These are phyloP conservation scores for Wickerhamomyces chaumierensis DNA, from an alignment of 805 yeast genomes.

Conservation along the genomic window DNA sequence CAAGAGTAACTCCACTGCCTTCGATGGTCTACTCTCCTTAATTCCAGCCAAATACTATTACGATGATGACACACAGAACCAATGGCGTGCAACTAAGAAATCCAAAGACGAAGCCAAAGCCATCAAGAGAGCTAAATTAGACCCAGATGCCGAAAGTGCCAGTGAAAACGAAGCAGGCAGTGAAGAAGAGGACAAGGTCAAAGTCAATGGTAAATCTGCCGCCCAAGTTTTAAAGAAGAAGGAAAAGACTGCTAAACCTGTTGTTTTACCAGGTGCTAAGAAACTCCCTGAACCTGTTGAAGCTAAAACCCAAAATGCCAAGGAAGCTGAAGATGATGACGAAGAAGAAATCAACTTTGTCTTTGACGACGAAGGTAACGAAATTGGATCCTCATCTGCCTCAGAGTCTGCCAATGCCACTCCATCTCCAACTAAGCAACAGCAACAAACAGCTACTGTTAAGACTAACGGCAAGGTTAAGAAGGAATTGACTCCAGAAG, in stretches of 20 bases:
- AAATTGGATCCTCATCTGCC: slow-evolving; percentile 14
- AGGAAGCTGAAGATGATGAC: slow-evolving; percentile 18
- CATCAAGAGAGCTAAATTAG: slow-evolving; percentile 61
- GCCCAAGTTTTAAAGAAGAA: slow-evolving; percentile 30
- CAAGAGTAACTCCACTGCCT: slow-evolving; percentile 69
- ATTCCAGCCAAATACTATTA: slow-evolving; percentile 92
- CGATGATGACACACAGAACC: slow-evolving; percentile 80
- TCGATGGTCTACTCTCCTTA: slow-evolving; percentile 78
- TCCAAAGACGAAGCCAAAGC: slow-evolving; percentile 49
- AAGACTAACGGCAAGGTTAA: slow-evolving; percentile 3
- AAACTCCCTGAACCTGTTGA: slow-evolving; percentile 1
- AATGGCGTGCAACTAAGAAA: slow-evolving; percentile 82
- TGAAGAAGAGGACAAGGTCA: slow-evolving; percentile 12
- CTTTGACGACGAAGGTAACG: slow-evolving; percentile 69
- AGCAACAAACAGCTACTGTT: too few relatives aligned
- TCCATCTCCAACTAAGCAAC: not conserved
- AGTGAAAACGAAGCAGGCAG: slow-evolving; percentile 31
- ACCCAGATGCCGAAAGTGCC: slow-evolving; percentile 56
- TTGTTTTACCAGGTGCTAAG: slow-evolving; percentile 19
- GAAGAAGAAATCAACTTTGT: slow-evolving; percentile 29
- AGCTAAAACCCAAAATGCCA: too few relatives aligned
- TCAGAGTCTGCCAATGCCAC: slow-evolving; percentile 5
- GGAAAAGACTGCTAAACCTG: slow-evolving; percentile 41
- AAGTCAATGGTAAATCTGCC: slow-evolving; percentile 12
- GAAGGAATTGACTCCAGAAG: slow-evolving; percentile 31